Conservation (phyloP, 331 rosid species). For the Pyrus hybrid region DNA sequence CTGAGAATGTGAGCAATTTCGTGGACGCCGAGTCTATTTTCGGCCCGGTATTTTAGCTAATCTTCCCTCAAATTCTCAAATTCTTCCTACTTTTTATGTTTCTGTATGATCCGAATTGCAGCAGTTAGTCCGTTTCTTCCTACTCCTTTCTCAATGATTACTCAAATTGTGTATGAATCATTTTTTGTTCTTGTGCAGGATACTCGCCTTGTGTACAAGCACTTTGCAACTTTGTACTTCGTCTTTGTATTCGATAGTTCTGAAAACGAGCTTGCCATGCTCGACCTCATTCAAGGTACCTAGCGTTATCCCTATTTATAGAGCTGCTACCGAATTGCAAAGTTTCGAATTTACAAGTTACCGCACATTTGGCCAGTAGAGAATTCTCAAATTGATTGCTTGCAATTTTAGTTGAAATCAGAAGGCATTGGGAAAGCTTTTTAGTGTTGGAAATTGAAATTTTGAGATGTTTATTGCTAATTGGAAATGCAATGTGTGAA, state of each 20-base stretch:
- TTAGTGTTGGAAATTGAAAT: not conserved
- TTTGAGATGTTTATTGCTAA: not conserved
- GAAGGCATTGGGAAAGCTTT: not conserved
- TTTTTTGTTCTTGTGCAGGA: conserved; percentile 38
- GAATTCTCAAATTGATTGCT: not conserved
- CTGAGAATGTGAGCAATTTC: conserved; percentile 85
- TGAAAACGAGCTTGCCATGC: conserved; percentile 98
- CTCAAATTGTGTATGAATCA: not conserved
- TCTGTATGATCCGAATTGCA: not conserved
- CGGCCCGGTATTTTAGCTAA: conserved; percentile 48
- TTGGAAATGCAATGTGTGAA: not conserved
- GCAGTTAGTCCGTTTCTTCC: not conserved
- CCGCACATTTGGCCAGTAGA: not conserved
- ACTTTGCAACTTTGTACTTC: conserved; percentile 80
- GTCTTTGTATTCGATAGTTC: conserved; percentile 82
- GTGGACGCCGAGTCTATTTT: conserved; percentile 76
- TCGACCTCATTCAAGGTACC: conserved; percentile 61
- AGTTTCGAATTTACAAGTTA: not conserved
- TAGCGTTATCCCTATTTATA: not conserved
- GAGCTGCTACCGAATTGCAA: not conserved
- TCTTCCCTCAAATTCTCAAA: not conserved
- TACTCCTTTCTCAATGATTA: not conserved
- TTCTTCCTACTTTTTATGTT: not conserved
- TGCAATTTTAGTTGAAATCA: not conserved
- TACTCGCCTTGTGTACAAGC: conserved; percentile 89